Conservation (phyloP, 163 green algal genomes). For the Smithsoniella earleae region DNA sequence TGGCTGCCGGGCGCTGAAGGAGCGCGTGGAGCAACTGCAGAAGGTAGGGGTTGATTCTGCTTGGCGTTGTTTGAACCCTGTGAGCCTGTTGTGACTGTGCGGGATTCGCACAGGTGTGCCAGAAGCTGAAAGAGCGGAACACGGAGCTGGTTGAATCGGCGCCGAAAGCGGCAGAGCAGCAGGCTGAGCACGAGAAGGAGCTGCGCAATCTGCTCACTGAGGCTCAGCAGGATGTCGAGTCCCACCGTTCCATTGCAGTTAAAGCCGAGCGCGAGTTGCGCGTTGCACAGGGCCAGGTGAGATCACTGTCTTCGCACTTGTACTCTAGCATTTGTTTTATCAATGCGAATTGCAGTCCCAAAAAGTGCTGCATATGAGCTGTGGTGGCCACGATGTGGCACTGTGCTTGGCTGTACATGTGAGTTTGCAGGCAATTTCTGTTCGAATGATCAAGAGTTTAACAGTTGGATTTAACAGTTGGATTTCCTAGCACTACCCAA, state of each 20-base stretch:
- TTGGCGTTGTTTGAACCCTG: background rate
- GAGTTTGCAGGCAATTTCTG: background rate
- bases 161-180: background rate
- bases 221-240: conserved; percentile 1
- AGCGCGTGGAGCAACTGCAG: conserved; percentile 11
- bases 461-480: too few relatives aligned
- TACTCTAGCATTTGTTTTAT: background rate
- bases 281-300: background rate
- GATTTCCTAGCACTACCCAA: too few relatives aligned
- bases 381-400: too few relatives aligned
- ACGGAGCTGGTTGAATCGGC: background rate
- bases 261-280: background rate
- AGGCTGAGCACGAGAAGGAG: background rate
- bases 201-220: conserved; percentile 2
- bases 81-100: background rate
- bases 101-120: conserved; percentile 25
- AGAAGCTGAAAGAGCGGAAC: conserved; percentile 19
- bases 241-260: background rate
- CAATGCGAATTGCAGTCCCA: too few relatives aligned
- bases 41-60: too few relatives aligned
- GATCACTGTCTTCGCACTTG: background rate
- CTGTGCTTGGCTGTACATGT: too few relatives aligned
- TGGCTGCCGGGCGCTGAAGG: conserved; percentile 17
- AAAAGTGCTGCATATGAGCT: too few relatives aligned
- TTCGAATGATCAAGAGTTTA: too few relatives aligned